These are phyloP conservation scores for Epichloe amarillans DNA, from an alignment of 2,329 filamentous ascomycete genomes.

Conservation along the genomic window DNA sequence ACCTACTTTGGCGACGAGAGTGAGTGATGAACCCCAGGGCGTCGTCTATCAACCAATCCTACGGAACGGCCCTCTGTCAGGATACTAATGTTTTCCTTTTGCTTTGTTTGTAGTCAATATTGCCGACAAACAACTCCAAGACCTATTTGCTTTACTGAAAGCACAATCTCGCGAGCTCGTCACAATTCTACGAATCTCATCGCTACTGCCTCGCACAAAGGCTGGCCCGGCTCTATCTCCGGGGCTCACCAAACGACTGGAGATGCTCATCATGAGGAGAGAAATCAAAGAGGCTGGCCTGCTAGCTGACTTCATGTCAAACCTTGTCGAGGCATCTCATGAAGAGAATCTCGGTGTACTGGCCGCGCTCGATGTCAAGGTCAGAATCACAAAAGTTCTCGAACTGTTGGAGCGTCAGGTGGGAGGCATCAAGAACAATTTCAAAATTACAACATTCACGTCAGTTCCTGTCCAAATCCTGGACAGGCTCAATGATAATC, in stretches of 20 bases:
- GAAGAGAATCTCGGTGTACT: conserved; percentile 86
- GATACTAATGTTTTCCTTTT: background rate
- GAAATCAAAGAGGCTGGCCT: conserved; percentile 69
- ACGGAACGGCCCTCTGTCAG: no score
- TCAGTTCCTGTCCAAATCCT: conserved; percentile 50
- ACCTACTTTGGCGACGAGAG: conserved; percentile 56
- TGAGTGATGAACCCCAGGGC: conserved; percentile 22
- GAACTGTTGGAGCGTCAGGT: conserved; percentile 76
- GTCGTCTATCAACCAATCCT: no score
- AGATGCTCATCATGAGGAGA: conserved; percentile 76
- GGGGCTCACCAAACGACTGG: conserved; percentile 71
- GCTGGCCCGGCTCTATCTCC: conserved; percentile 58
- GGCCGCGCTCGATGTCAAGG: conserved; percentile 64
- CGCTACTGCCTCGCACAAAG: conserved; percentile 61
- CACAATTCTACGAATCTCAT: conserved; percentile 69
- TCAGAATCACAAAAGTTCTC: conserved; percentile 68
- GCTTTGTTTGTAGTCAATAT: conserved; percentile 14
- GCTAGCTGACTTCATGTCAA: conserved; percentile 93
- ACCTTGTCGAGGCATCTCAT: conserved; percentile 73
- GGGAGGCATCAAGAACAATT: conserved; percentile 69
- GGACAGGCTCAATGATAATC: conserved; percentile 34
- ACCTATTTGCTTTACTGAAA: conserved; percentile 70
- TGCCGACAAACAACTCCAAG: conserved; percentile 48
- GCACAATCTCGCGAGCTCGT: conserved; percentile 76
- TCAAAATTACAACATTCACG: conserved; percentile 70